Evolutionary conservation across 73 alveolate species (phyloP).

Genomic region (Paramecium pentaurelia): DNA sequence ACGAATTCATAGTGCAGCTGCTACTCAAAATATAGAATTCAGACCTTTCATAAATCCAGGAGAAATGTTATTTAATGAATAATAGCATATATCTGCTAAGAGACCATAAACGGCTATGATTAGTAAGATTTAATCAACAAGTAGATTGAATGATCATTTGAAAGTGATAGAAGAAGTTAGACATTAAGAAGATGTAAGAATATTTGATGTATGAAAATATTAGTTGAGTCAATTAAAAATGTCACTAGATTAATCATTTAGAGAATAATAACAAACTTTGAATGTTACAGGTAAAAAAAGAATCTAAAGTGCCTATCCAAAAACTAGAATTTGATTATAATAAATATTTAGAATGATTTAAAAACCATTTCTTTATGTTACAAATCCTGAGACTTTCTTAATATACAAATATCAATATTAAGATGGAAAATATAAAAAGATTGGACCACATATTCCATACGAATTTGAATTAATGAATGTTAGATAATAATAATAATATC

Average conservation of each 20-base stretch:
- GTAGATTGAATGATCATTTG: constrained; percentile 40
- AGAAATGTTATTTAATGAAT: background rate
- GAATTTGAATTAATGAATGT: background rate
- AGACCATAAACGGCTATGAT: constrained; percentile 34
- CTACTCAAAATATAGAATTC: background rate
- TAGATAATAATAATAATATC: background rate
- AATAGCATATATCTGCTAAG: background rate
- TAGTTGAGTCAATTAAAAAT: background rate
- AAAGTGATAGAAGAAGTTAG: constrained; percentile 4
- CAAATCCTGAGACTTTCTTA: constrained; percentile 13
- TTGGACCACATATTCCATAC: background rate
- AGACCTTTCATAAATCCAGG: constrained; percentile 15
- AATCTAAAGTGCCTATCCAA: constrained; percentile 32
- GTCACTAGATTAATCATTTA: constrained; percentile 27
- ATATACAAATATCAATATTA: background rate
- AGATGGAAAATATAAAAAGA: background rate
- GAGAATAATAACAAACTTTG: constrained; percentile 10
- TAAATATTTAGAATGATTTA: background rate
- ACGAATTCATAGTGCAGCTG: constrained; percentile 27
- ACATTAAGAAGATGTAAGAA: constrained; percentile 47
- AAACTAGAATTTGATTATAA: constrained; percentile 18
- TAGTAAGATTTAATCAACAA: background rate
- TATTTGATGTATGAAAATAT: background rate
- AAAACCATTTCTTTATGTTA: background rate
- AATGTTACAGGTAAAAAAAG: constrained; percentile 14